Evolutionary conservation across 164 flowering plant genomes (phyloP).

Genomic region (Cinnamomum micranthum): DNA sequence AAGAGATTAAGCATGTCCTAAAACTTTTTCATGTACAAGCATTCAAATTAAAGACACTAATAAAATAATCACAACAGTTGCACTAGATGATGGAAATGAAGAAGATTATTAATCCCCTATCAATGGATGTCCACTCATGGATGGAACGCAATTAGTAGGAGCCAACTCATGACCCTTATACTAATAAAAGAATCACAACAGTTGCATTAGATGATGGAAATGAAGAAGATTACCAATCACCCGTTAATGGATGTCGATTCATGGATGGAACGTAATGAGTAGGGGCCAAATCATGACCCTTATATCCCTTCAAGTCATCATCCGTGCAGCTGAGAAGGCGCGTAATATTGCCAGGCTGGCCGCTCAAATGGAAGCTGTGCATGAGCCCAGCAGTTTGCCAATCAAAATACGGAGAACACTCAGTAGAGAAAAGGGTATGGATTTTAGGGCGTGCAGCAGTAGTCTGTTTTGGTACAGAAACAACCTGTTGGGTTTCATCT

Average conservation of each 20-base stretch:
- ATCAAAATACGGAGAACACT: constrained; percentile 85
- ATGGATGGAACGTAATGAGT: constrained; percentile 99
- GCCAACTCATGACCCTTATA: constrained; percentile 86
- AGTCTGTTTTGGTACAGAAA: constrained; percentile 27
- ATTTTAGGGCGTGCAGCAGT: constrained; percentile 58
- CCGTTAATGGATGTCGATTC: constrained; percentile 91
- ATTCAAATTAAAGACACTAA: not conserved
- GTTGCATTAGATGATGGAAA: not conserved
- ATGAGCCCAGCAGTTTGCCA: constrained; percentile 99
- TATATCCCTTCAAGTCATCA: constrained; percentile 65
- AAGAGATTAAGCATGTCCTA: not conserved
- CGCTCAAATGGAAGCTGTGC: constrained; percentile 89
- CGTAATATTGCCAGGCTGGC: constrained; percentile 95
- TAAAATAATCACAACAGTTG: not conserved
- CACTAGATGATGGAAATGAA: not conserved
- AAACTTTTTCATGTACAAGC: not conserved
- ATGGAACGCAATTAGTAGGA: constrained; percentile 98
- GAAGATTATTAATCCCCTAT: constrained; percentile 84
- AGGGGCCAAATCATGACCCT: constrained; percentile 89
- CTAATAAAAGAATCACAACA: not conserved
- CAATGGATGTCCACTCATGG: constrained; percentile 91
- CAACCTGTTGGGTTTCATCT: constrained; percentile 17
- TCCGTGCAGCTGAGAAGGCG: constrained; percentile 96
- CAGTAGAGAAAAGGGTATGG: constrained; percentile 92
- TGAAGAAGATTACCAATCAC: constrained; percentile 70